These are phyloP conservation scores for Boletus barrowsii DNA, from an alignment of 768 basidiomycete species.

Conservation along the genomic window DNA sequence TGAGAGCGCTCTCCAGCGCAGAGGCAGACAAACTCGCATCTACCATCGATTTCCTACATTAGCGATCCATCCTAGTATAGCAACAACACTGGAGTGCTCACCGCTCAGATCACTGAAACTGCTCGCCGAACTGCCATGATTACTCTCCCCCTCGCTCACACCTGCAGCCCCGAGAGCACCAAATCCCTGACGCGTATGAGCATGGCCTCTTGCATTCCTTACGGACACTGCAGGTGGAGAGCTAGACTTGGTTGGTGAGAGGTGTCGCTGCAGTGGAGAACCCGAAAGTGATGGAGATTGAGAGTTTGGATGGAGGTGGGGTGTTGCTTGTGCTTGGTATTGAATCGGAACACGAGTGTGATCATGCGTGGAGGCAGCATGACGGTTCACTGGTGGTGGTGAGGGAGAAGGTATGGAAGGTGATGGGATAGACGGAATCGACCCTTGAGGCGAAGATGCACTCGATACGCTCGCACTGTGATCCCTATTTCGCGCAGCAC, in stretches of 20 bases:
- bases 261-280: slow-evolving; percentile 46
- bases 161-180: slow-evolving; percentile 38
- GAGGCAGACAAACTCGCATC: slow-evolving; percentile 77
- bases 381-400: slow-evolving; percentile 30
- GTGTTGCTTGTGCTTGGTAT: slow-evolving; percentile 2
- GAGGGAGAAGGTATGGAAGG: slow-evolving; percentile 56
- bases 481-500: slow-evolving; percentile 42
- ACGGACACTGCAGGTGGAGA: slow-evolving; percentile 61
- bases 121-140: slow-evolving; percentile 69
- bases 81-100: slow-evolving; percentile 32
- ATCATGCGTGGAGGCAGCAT: slow-evolving; percentile 23
- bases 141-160: slow-evolving; percentile 56
- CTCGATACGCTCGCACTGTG: slow-evolving; percentile 74
- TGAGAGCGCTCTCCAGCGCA: slow-evolving; percentile 73
- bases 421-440: slow-evolving; percentile 80
- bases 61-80: neutral
- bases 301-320: slow-evolving; percentile 13
- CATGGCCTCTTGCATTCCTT: slow-evolving; percentile 50
- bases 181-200: slow-evolving; percentile 46
- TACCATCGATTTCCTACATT: slow-evolving; percentile 20
- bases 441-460: slow-evolving; percentile 69
- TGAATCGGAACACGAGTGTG: slow-evolving; percentile 1
- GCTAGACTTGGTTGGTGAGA: slow-evolving; percentile 54
- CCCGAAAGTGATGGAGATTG: slow-evolving; percentile 15
- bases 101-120: slow-evolving; percentile 88